phyloP scores from a whole-genome alignment of 164 flowering plant genomes.

The Nymphaea thermarum region DNA sequence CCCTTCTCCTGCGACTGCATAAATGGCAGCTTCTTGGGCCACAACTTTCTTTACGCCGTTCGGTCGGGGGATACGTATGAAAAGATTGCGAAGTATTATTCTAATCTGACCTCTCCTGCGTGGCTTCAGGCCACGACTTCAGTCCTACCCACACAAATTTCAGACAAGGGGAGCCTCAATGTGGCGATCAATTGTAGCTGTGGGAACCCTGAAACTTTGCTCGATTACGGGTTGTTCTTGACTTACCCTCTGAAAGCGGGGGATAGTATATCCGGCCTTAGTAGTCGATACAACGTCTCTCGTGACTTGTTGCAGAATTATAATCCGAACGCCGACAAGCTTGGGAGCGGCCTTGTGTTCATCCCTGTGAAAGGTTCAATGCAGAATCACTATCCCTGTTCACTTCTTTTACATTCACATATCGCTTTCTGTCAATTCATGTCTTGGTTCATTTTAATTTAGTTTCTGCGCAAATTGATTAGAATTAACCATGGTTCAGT shows the following conservation, averaged over 20 bases:
- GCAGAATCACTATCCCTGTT: not conserved
- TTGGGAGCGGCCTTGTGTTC: constrained; percentile 40
- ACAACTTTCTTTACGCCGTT: constrained; percentile 24
- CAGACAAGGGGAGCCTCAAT: constrained; percentile 17
- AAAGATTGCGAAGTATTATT: constrained; percentile 22
- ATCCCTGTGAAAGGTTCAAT: constrained; percentile 53
- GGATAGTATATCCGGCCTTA: constrained; percentile 21
- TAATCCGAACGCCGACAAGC: constrained; percentile 32
- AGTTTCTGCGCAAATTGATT: too few species aligned
- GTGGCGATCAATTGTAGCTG: constrained; percentile 65
- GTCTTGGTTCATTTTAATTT: not conserved
- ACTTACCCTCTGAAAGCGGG: constrained; percentile 40
- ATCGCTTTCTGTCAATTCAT: not conserved
- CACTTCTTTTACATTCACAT: too few species aligned
- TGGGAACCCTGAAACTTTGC: constrained; percentile 28
- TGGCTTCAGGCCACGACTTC: constrained; percentile 22
- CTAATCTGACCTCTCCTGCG: constrained; percentile 29
- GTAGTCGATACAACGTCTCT: constrained; percentile 3
- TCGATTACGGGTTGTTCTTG: constrained; percentile 44
- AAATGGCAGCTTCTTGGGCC: constrained; percentile 27
- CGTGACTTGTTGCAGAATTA: constrained; percentile 26
- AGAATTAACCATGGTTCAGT: not conserved
- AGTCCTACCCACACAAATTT: constrained; percentile 13
- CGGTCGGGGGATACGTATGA: constrained; percentile 27
- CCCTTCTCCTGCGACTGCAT: constrained; percentile 50